Percentiles rank a stretch among this genome's conserved stretches.
These are phyloP conservation scores for Mrakia blollopis DNA, from an alignment of 768 basidiomycete genomes.

Conservation along the genomic window DNA sequence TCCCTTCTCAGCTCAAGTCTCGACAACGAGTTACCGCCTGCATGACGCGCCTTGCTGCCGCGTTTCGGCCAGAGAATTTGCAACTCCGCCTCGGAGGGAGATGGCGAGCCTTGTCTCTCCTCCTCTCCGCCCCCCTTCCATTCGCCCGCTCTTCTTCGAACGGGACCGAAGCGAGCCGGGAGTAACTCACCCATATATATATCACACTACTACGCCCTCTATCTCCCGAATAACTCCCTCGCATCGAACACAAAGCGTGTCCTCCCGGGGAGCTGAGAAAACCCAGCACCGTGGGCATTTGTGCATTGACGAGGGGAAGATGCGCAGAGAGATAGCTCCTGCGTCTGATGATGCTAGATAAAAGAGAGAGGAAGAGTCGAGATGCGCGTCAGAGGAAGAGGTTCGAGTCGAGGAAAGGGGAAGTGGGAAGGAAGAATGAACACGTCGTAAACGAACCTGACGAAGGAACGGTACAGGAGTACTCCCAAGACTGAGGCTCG, in stretches of 20 bases:
- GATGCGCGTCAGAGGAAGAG: conserved; percentile 39
- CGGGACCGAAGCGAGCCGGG: background rate
- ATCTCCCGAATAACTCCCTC: conserved; percentile 24
- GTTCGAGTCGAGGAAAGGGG: conserved; percentile 31
- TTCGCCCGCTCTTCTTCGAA: background rate
- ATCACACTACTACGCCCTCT: background rate
- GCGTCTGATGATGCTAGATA: background rate
- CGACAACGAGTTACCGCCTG: too few species aligned
- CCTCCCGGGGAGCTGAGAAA: conserved; percentile 54
- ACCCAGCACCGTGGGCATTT: conserved; percentile 96
- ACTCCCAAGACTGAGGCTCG: conserved; percentile 49
- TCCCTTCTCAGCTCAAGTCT: too few species aligned
- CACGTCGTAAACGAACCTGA: background rate
- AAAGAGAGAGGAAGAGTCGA: conserved; percentile 50
- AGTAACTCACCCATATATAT: background rate
- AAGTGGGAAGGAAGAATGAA: background rate
- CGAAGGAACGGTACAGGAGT: conserved; percentile 1
- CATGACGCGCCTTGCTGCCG: background rate
- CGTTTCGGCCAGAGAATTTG: background rate
- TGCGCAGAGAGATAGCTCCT: conserved; percentile 19
- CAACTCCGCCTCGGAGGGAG: background rate
- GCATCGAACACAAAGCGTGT: conserved; percentile 66
- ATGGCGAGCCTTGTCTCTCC: background rate
- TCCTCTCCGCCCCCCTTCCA: background rate
- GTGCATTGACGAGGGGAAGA: conserved; percentile 52